Evolutionary conservation across 345 rosid genomes (phyloP), one percentile per base, ranked within the genome.

Genomic region (Punica granatum): DNA sequence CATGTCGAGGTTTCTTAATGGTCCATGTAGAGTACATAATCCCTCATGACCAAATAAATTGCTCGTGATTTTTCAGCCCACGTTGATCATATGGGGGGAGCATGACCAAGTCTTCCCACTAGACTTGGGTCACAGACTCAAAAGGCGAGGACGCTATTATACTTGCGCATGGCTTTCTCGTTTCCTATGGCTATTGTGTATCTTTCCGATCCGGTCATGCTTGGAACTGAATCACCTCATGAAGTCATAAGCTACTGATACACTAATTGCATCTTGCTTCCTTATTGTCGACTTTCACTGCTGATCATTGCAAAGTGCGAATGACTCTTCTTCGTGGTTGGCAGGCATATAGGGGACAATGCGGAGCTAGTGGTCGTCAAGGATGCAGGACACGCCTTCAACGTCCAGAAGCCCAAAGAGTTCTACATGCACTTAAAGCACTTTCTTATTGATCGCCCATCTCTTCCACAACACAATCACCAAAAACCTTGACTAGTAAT

Each of bases 41-140:
- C 26, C 19, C 19, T 30, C 59, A 6, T 53, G 30, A 13, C 59
- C 1, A 0, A 51, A 7, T 51, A 8, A 26, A 28, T 56, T 26
- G 60, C 19, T 23, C 23, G 19, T 26, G 59, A 56, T 28, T 30
- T 12, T 56, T 56, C 81, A 90, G 96, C 91, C 83, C 18, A 82
- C 92, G 25, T 44, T 85, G 81, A 84, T 90, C 23, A 43, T 88
- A 18, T 88, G 98, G 98, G 98, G 95, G 74, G 89, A 92, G 68
- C 66, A 84, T 43, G 98, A 90, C 70, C 81, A 80, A 42, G 70
- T 90, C 49, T 90, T 88, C 6, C 92, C 92, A 14, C 14, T 90
- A 65, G 93, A 77, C 63, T 73, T 90, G 79, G 97, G 82, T 1
- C 63, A 78, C 76, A 77, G 96, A 65, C 79, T 92, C n/a, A 77